Evolutionary conservation across 208 protist genomes (phyloP).

Genomic region (Trichomonas tenax): DNA sequence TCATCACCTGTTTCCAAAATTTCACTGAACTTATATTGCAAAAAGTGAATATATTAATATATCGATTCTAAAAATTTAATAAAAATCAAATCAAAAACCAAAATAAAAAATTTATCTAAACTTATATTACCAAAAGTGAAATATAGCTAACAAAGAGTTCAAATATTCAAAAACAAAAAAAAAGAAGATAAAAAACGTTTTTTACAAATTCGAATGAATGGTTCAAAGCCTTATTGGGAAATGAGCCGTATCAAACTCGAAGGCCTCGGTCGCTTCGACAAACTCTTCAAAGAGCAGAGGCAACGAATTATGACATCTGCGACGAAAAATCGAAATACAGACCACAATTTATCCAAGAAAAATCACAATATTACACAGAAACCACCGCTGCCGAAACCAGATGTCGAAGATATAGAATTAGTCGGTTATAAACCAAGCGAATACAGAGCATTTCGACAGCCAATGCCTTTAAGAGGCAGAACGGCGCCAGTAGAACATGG

Average conservation of each 20-base stretch:
- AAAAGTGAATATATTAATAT: too few species aligned
- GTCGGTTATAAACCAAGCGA: slow-evolving; percentile 2
- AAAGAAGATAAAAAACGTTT: neutral
- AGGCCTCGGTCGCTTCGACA: neutral
- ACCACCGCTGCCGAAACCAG: neutral
- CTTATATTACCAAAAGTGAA: too few species aligned
- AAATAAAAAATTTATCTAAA: too few species aligned
- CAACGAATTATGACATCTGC: neutral
- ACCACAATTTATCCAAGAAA: neutral
- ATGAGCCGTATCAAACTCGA: neutral
- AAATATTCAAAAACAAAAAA: too few species aligned
- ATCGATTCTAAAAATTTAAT: too few species aligned
- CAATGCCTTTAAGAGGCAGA: neutral
- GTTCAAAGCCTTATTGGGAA: neutral
- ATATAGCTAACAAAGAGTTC: too few species aligned
- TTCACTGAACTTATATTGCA: too few species aligned
- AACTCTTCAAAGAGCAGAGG: neutral
- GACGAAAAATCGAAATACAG: neutral
- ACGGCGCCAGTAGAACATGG: neutral
- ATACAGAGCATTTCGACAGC: neutral
- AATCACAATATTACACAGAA: too few species aligned
- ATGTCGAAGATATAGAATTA: neutral
- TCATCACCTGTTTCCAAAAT: too few species aligned
- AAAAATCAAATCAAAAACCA: too few species aligned
- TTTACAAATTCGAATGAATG: neutral